phyloP scores from a whole-genome alignment of 73 alveolate species.

The Symbiodinium pilosum region DNA sequence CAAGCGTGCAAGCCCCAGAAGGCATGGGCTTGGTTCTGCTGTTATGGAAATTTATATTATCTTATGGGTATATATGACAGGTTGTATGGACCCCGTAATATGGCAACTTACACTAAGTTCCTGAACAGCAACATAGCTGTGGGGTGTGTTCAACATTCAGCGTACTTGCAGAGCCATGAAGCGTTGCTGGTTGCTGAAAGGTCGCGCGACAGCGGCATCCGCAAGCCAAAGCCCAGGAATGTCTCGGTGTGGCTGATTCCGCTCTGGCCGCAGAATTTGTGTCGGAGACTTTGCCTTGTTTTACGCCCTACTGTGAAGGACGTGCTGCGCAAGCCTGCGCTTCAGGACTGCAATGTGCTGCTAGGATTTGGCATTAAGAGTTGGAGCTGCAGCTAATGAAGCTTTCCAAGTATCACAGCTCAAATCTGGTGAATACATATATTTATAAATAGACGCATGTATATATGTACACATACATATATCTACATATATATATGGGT shows the following conservation, averaged over 20 bases:
- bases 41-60: neutral
- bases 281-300: neutral
- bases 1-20: neutral
- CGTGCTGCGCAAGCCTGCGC: neutral
- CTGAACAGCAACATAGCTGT: too few species aligned
- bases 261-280: neutral
- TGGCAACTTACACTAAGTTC: too few species aligned
- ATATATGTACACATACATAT: too few species aligned
- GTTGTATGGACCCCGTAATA: neutral
- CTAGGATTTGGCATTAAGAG: neutral
- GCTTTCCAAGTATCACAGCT: neutral
- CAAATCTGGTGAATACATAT: neutral
- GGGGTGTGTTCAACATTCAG: too few species aligned
- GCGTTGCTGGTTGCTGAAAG: too few species aligned
- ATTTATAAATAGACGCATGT: neutral
- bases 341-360: neutral
- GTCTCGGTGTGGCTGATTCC: neutral
- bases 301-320: neutral
- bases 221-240: too few species aligned
- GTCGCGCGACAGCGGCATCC: too few species aligned
- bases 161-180: too few species aligned
- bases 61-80: neutral
- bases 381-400: neutral
- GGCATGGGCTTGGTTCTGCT: neutral
- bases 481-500: too few species aligned